Percentiles rank a stretch among this genome's conserved stretches.
These are phyloP conservation scores for Cylindrotheca closterium DNA, from an alignment of 108 stramenopile species.

Conservation along the genomic window DNA sequence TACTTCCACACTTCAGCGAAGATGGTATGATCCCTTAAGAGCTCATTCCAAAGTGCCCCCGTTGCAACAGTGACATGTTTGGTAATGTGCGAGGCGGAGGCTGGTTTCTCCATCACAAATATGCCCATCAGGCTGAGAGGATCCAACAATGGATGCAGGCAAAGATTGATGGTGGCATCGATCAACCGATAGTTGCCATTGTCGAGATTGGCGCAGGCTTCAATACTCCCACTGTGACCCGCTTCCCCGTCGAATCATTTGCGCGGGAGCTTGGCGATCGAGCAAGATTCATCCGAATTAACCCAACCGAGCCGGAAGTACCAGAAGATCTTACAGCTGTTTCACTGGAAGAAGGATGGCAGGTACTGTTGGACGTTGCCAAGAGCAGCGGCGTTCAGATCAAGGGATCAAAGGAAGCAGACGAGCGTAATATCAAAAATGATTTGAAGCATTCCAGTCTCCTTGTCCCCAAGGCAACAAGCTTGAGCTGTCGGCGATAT, in stretches of 20 bases:
- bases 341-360: slow-evolving; percentile 25
- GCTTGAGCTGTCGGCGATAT: neutral
- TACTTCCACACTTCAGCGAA: too few species aligned
- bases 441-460: neutral
- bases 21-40: too few species aligned
- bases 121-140: neutral
- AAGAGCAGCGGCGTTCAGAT: neutral
- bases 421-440: neutral
- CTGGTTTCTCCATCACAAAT: too few species aligned
- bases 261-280: slow-evolving; percentile 4
- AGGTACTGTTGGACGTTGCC: slow-evolving; percentile 15
- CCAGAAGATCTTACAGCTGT: slow-evolving; percentile 15
- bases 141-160: slow-evolving; percentile 13
- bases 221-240: slow-evolving; percentile 32
- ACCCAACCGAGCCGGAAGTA: slow-evolving; percentile 22
- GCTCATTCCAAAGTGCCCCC: too few species aligned
- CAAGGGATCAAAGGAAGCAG: neutral
- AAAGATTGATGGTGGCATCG: too few species aligned
- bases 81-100: too few species aligned
- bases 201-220: slow-evolving; percentile 35
- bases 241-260: slow-evolving; percentile 26
- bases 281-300: slow-evolving; percentile 22
- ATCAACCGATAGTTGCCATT: slow-evolving; percentile 1
- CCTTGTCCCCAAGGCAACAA: neutral
- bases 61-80: too few species aligned